Evolutionary conservation across 208 protist genomes (phyloP).

Genomic region (Naegleria lovaniensis): DNA sequence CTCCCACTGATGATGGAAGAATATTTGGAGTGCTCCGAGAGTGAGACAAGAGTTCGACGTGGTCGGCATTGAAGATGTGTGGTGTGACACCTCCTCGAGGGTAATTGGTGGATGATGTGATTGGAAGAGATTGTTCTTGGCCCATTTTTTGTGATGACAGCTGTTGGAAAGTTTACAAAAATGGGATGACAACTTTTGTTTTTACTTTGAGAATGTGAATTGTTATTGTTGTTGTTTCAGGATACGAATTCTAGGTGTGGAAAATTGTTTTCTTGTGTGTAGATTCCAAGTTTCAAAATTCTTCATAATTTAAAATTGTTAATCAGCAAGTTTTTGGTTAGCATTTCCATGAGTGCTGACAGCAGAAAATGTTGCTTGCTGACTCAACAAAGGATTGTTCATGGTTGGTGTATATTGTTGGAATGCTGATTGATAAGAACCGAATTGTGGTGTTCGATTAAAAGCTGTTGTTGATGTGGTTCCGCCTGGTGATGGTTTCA

Average conservation of each 20-base stretch:
- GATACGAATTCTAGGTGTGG: too few species aligned
- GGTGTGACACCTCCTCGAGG: not conserved
- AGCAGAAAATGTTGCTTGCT: too few species aligned
- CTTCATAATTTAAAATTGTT: not conserved
- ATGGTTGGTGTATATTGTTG: not conserved
- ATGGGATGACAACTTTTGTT: too few species aligned
- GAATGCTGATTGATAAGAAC: slow-evolving; percentile 11
- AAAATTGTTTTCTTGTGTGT: not conserved
- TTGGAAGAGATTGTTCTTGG: not conserved
- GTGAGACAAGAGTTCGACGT: too few species aligned
- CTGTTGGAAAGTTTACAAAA: not conserved
- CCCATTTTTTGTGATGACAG: not conserved
- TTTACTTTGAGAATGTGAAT: too few species aligned
- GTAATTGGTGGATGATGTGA: too few species aligned
- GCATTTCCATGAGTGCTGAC: not conserved
- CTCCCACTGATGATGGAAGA: not conserved
- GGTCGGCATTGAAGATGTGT: too few species aligned
- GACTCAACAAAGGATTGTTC: not conserved
- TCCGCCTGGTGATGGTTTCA: not conserved
- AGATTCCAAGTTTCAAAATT: not conserved
- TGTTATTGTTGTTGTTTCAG: too few species aligned
- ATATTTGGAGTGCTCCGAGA: not conserved
- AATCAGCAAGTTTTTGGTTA: not conserved
- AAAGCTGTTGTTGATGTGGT: not conserved
- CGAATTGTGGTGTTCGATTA: not conserved